Base-by-base conservation (phyloP, 495 filamentous ascomycete species). In the Penicillium robsamsonii region DNA sequence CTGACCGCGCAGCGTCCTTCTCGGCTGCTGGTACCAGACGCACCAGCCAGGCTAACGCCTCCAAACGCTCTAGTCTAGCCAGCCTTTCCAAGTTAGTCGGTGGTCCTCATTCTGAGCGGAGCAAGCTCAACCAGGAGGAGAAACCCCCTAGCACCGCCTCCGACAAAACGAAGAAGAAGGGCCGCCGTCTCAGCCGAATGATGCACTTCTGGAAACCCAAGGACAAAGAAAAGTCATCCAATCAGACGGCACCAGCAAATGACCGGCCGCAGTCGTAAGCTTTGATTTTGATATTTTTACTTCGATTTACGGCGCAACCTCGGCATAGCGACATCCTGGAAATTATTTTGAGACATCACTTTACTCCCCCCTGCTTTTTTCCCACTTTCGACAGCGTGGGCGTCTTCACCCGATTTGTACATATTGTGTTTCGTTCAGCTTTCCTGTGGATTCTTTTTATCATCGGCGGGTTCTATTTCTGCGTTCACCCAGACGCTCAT, bases 51-150 rank as follows among this genome's bases (percentile, higher is more conserved):
- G 63, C 65, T 47, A 71, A 72, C 46, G 64, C 70, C 20, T 68
- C 75, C 43, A 91, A 95, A 65, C 83, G 92, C 43, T 87, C 87
- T 5, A 95, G 90, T 66, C 80, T 96, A 58, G 91, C 85, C 8
- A 96, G 91, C 66, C 75, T 96, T 37, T 92, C 90, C 40, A 87
- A 90, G 50, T 77, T 96, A 15, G 86, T 96, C 41, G 88, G 85
- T 62, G 87, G 84, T 40, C 86, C 87, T 9, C 84, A 91, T 59
- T 83, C 84, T 10, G 88, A 94, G 66, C 84, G 83, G 66, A 91
- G 88, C 74, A 93, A 92, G 69, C 78, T 94, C 24, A 87, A 84
- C 25, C 86, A 92, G 62, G 89, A 91, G 57, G 84, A 82, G 62
- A 77, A 86, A 65, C 79, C 82, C 24, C 78, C 79, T 2, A 66